phyloP scores from a whole-genome alignment of 2,329 filamentous ascomycete species.

The Xylariaceae sp. region DNA sequence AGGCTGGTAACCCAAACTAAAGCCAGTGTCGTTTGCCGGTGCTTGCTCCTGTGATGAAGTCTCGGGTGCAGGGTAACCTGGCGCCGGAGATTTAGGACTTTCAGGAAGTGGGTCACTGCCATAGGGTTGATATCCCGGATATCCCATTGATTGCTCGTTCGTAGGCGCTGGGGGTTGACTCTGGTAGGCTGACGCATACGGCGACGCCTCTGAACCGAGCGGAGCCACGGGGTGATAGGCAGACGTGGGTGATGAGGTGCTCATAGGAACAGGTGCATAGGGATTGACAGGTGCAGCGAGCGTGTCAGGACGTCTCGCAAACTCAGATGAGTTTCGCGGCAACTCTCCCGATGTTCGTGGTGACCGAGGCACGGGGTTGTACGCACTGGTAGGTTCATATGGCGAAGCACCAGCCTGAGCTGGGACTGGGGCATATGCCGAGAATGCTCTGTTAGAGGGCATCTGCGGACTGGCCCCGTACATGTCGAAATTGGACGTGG shows the following conservation, averaged over 20 bases:
- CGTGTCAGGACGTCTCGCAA: slow-evolving; percentile 38
- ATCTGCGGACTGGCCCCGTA: slow-evolving; percentile 51
- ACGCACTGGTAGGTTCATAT: slow-evolving; percentile 35
- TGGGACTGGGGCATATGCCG: slow-evolving; percentile 46
- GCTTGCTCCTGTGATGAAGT: slow-evolving; percentile 16
- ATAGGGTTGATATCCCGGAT: slow-evolving; percentile 29
- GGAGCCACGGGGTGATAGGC: slow-evolving; percentile 30
- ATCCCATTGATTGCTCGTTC: slow-evolving; percentile 21
- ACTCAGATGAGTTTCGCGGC: slow-evolving; percentile 38
- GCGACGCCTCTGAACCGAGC: slow-evolving; percentile 21
- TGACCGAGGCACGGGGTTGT: slow-evolving; percentile 35
- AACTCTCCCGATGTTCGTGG: slow-evolving; percentile 42
- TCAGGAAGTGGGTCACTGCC: slow-evolving; percentile 18
- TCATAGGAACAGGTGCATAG: slow-evolving; percentile 32
- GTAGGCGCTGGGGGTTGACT: slow-evolving; percentile 17
- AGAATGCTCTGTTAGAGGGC: slow-evolving; percentile 41
- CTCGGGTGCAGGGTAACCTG: slow-evolving; percentile 12
- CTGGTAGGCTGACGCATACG: slow-evolving; percentile 23
- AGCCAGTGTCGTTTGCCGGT: slow-evolving; percentile 16
- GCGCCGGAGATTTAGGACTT: slow-evolving; percentile 7
- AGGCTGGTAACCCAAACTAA: slow-evolving; percentile 38
- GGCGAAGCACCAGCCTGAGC: slow-evolving; percentile 30
- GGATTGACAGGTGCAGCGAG: slow-evolving; percentile 31
- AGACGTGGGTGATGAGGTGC: slow-evolving; percentile 26
- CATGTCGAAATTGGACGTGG: slow-evolving; percentile 64